Evolutionary conservation across 2,329 filamentous ascomycete genomes (phyloP).

Genomic region (Xylariaceae sp.): DNA sequence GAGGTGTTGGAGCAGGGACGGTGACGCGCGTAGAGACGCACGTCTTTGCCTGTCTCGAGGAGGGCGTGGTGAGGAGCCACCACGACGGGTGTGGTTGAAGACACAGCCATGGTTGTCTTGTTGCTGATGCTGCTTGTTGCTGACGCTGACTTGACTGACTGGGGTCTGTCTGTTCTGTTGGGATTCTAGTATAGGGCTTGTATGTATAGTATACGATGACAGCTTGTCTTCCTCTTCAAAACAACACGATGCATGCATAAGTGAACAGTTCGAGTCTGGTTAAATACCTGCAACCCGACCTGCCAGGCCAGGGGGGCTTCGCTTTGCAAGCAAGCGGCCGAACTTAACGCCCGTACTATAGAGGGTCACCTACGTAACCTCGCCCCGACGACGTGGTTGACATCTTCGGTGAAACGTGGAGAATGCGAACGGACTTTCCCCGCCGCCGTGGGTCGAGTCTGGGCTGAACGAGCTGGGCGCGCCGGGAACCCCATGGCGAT

Average conservation of each 20-base stretch:
- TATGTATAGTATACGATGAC: no score
- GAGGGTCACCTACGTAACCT: neutral
- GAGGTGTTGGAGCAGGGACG: constrained; percentile 44
- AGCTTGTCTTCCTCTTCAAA: no score
- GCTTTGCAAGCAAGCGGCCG: neutral
- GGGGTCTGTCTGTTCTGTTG: no score
- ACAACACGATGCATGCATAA: neutral
- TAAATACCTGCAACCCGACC: neutral
- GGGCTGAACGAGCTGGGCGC: constrained; percentile 5
- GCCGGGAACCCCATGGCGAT: no score
- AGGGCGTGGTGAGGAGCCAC: neutral
- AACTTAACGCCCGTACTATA: neutral
- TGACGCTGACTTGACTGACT: neutral
- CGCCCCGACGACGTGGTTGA: neutral
- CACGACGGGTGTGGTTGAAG: constrained; percentile 1
- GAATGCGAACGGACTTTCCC: constrained; percentile 17
- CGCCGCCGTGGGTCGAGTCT: constrained; percentile 13
- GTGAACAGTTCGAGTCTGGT: neutral
- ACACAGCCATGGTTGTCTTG: constrained; percentile 7
- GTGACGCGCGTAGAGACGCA: constrained; percentile 41
- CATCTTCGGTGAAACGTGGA: constrained; percentile 4
- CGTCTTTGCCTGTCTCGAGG: constrained; percentile 33
- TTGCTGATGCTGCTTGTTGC: no score
- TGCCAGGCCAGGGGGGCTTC: neutral
- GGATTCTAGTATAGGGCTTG: no score